Evolutionary conservation across 1,139 yeast genomes (phyloP), one percentile per base, ranked within the genome.

Genomic region (Keqinozyma sinolaborantium): DNA sequence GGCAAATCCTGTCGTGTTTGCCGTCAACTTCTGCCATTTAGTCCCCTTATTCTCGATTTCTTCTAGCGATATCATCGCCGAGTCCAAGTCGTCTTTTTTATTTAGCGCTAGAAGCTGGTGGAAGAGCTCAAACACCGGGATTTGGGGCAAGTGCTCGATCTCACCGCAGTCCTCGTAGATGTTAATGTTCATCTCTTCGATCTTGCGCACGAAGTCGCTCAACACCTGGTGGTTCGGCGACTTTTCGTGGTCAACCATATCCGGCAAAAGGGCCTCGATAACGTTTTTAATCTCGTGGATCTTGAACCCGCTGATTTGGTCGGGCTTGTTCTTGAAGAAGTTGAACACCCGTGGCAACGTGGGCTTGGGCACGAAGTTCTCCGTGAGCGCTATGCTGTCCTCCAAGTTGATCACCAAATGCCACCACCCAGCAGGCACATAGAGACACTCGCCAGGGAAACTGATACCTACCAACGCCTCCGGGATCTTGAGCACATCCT

Each of bases 341-440:
- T 73, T 61, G 37, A 85, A 60, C 2, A 80, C 94, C 26, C 70
- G 64, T 14, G 75, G 65, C 16, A 84, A 61, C 32, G 77, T 74
- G 24, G 74, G 67, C 25, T 52, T 51, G 0, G 96, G 95, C 4
- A 86, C 92, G 56, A 87, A 88, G 51, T 88, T 88, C 43, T 86
- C 95, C 0, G 97, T 88, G 47, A 87, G 59, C 0, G 95, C 90
- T 25, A 83, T 81, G 12, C 82, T 70, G 47, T 83, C 90, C 39
- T 83, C 87, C 16, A 88, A 51, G 48, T 88, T 88, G 15, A 87
- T 84, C 16, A 88, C 97, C 25, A 79, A 66, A 60, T 88, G 97
- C 97, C 97, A 88, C 97, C 97, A 88, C 1, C 95, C 95, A 14
- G 90, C 72, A 2, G 97, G 97, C 4, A 88, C 97, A 51, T 83